Conservation (phyloP, 768 basidiomycete genomes). For the Russula earlei region DNA sequence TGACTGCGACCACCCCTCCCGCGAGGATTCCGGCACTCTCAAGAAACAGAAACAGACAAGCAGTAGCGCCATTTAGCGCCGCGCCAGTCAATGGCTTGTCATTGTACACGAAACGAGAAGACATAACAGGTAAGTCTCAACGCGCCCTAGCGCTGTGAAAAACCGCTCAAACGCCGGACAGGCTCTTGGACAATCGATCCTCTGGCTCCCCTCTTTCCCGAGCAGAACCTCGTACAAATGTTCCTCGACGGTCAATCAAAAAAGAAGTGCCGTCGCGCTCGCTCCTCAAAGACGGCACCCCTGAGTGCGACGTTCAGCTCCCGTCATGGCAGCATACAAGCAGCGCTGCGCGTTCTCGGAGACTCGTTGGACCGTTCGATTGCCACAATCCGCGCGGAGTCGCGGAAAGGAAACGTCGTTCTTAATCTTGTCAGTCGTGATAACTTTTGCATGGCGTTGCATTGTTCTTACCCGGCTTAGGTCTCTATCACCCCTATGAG, state of each 20-base stretch:
- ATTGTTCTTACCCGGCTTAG: slow-evolving; percentile 1
- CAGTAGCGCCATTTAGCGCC: neutral
- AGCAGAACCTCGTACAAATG: slow-evolving; percentile 2
- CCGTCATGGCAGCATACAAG: slow-evolving; percentile 10
- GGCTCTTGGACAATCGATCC: slow-evolving; percentile 17
- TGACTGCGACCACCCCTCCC: neutral
- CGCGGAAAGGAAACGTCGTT: slow-evolving; percentile 5
- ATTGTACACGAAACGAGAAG: neutral
- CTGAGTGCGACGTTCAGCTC: slow-evolving; percentile 7
- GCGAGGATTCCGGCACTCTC: neutral
- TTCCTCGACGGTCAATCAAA: slow-evolving; percentile 2
- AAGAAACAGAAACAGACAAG: neutral
- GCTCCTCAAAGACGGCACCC: neutral
- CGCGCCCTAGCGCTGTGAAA: too few species aligned
- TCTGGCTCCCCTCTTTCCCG: neutral
- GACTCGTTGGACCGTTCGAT: slow-evolving; percentile 3
- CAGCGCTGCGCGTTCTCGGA: slow-evolving; percentile 5
- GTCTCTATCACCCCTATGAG: slow-evolving; percentile 7
- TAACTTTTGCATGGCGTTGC: neutral
- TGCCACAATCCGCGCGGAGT: slow-evolving; percentile 5
- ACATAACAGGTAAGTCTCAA: slow-evolving; percentile 12
- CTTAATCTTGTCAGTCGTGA: slow-evolving; percentile 11
- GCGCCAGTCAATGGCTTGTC: slow-evolving; percentile 9
- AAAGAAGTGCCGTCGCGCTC: neutral
- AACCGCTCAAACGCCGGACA: neutral